Conservation (phyloP, 2,329 filamentous ascomycete genomes). For the Colletotrichum cordylinicola region DNA sequence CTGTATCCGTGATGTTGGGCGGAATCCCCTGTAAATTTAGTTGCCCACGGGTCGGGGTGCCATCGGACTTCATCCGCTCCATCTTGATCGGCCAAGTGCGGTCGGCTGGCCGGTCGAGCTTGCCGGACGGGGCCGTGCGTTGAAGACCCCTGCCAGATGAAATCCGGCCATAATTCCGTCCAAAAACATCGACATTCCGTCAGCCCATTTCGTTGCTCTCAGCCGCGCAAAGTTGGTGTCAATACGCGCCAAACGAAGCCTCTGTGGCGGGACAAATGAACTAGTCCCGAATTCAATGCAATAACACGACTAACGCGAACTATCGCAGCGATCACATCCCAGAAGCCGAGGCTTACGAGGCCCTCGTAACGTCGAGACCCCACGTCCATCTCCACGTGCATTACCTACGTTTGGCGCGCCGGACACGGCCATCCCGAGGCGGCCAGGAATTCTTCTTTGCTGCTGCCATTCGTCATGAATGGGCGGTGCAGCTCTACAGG, state of each 20-base stretch:
- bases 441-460: accelerated
- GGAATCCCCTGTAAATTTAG: not conserved
- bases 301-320: not conserved
- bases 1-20: not conserved
- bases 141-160: not conserved
- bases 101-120: not conserved
- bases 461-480: not conserved
- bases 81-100: not conserved
- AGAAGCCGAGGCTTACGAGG: not conserved
- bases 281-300: not conserved
- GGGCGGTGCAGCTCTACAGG: accelerated
- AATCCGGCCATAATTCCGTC: not conserved
- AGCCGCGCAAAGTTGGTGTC: not conserved
- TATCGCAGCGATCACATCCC: not conserved
- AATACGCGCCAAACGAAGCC: not conserved
- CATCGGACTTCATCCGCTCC: not conserved
- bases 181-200: not conserved
- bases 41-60: not conserved
- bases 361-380: not conserved
- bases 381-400: not conserved
- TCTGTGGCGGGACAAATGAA: not conserved
- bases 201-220: accelerated
- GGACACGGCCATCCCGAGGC: not conserved
- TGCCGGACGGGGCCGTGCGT: not conserved
- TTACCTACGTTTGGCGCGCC: not conserved